A percentile compares a stretch with the other conserved stretches of the same genome.
These are phyloP conservation scores for Leccinum aurantiacum DNA, from an alignment of 768 basidiomycete species.

Conservation along the genomic window DNA sequence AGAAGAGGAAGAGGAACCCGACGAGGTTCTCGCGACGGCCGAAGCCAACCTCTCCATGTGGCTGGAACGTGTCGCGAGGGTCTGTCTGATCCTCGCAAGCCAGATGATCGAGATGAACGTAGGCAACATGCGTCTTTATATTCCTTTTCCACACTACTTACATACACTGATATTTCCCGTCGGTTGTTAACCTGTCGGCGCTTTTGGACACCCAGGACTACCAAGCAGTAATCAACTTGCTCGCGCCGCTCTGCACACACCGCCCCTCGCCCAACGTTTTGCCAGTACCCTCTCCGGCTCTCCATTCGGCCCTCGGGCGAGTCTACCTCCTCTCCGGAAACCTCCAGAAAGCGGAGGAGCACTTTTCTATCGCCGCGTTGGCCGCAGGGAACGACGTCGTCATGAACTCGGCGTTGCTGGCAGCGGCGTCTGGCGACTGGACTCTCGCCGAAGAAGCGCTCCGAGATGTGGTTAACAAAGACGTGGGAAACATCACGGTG, in stretches of 20 bases:
- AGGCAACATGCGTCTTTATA: constrained; percentile 4
- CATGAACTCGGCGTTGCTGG: constrained; percentile 68
- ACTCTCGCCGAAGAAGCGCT: constrained; percentile 47
- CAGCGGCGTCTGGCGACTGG: constrained; percentile 75
- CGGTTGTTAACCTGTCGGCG: not conserved
- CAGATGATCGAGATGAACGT: constrained; percentile 88
- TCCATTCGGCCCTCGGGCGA: constrained; percentile 70
- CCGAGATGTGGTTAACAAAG: constrained; percentile 43
- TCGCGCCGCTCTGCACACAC: constrained; percentile 63
- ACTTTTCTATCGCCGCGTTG: constrained; percentile 45
- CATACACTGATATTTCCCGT: not conserved
- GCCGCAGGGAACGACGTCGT: constrained; percentile 47
- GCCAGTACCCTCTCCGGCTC: constrained; percentile 44
- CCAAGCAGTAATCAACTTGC: constrained; percentile 60
- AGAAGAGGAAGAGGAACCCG: constrained; percentile 8
- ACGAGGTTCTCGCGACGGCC: constrained; percentile 25
- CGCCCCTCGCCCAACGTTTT: constrained; percentile 16
- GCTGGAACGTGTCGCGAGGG: constrained; percentile 74
- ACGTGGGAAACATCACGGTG: constrained; percentile 62
- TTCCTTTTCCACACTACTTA: not conserved
- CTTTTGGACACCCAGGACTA: constrained; percentile 5
- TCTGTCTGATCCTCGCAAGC: constrained; percentile 77
- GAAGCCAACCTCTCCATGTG: constrained; percentile 61
- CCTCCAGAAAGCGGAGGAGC: constrained; percentile 53
- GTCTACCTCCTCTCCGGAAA: constrained; percentile 76